Base-by-base conservation (phyloP, 2,329 filamentous ascomycete species). In the Talaromyces sp. region DNA sequence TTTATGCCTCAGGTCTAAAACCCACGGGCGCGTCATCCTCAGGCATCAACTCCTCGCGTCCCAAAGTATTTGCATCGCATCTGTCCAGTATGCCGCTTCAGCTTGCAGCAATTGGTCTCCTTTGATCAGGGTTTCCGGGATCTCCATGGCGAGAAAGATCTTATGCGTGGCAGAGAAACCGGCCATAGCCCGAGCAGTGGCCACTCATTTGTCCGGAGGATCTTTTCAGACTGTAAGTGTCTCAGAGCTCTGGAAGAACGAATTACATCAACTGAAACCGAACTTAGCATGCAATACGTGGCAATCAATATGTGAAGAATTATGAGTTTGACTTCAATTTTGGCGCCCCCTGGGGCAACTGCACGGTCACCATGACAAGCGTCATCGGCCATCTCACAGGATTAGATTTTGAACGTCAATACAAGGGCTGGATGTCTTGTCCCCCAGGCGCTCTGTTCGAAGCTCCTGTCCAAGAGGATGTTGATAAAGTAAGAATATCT, bases 161-260 rank as follows among this genome's bases (percentile, higher is more conserved):
- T 78, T 92, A 48, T 91, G 88, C 69, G 88, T 92, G 61, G 89
- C 88, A 55, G 88, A 92, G 73, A 92, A 99, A 81, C 91, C 91
- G 32, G 96, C 93, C 37, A 97, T 99, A 58, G 91, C 94, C 52
- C 97, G 94, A 75, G 91, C 93, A 33, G 93, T 99, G 45, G 90
- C 94, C 35, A 84, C 86, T 52, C 93, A 97, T 78, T 82, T 99
- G 24, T 89, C 89, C 29, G 93, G 94, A 45, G 90, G 90, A 43
- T 77, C 78, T 16, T 80, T 86, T 53, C 82, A 84, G 70, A 86
- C 84, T 49, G 91, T 95, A 74, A 72, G 86, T 76, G 47, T 37
- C 20, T 17, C 36, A 29, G 19, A 48, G 17, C 33, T 39, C 10
- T 4, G 11, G 20, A 35, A 35, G 45, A 20, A 44, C 8, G 17